Evolutionary conservation across 805 yeast genomes (phyloP).

Genomic region (Teunomyces kruisii): DNA sequence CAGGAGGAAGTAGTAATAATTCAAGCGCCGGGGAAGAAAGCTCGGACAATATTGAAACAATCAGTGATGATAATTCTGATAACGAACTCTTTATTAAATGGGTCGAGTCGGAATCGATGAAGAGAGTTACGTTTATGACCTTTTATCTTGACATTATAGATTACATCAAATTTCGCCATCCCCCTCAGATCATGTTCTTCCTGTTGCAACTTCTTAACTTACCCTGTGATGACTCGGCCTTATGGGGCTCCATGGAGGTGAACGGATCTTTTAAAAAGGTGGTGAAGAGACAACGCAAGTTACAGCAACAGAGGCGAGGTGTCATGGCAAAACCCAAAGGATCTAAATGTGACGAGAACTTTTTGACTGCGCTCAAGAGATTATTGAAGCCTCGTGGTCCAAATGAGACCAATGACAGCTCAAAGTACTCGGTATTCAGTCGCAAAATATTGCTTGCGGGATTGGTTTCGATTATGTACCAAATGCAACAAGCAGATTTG

Average conservation of each 20-base stretch:
- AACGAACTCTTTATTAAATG: conserved; percentile 54
- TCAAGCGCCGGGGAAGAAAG: conserved; percentile 39
- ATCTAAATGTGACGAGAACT: conserved; percentile 25
- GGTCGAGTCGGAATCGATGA: conserved; percentile 79
- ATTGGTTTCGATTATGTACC: conserved; percentile 61
- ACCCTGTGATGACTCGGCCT: conserved; percentile 40
- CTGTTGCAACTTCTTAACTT: conserved; percentile 40
- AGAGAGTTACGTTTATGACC: conserved; percentile 77
- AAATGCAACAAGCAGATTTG: conserved; percentile 69
- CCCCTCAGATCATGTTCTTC: conserved; percentile 42
- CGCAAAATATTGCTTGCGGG: conserved; percentile 69
- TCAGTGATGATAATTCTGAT: conserved; percentile 24
- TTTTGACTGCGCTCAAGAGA: conserved; percentile 57
- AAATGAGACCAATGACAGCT: conserved; percentile 3
- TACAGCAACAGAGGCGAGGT: conserved; percentile 14
- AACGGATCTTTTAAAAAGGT: conserved; percentile 39
- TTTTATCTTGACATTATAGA: conserved; percentile 79
- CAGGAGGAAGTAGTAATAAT: conserved; percentile 19
- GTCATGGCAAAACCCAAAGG: conserved; percentile 4
- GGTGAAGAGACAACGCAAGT: conserved; percentile 35
- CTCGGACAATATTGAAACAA: conserved; percentile 19
- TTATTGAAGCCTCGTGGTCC: conserved; percentile 53
- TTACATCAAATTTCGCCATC: conserved; percentile 76
- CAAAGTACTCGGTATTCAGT: conserved; percentile 50
- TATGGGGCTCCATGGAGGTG: conserved; percentile 41